phyloP scores from a whole-genome alignment of 2,329 filamentous ascomycete species.

The Hypoxylon sp. region DNA sequence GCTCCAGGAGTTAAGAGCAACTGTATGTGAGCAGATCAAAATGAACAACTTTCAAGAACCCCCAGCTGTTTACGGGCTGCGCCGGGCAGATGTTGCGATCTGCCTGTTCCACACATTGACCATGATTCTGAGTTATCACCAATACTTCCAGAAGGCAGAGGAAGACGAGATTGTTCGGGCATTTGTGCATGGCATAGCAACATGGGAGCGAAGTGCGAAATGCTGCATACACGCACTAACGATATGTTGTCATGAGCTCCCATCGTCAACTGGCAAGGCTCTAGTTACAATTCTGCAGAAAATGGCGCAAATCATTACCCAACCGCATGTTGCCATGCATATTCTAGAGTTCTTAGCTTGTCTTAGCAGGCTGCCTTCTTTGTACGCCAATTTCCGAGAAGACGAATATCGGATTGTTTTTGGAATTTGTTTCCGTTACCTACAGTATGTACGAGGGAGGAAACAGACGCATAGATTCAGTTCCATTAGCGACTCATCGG shows the following conservation, averaged over 20 bases:
- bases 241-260: slow-evolving; percentile 95
- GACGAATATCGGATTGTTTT: slow-evolving; percentile 96
- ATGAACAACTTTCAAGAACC: slow-evolving; percentile 85
- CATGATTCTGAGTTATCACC: slow-evolving; percentile 91
- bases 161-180: slow-evolving; percentile 90
- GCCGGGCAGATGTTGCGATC: slow-evolving; percentile 88
- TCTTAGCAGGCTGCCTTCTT: slow-evolving; percentile 84
- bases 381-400: slow-evolving; percentile 90
- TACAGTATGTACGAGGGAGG: slow-evolving; percentile 87
- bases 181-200: slow-evolving; percentile 87
- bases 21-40: slow-evolving; percentile 87
- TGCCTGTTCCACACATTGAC: slow-evolving; percentile 90
- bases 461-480: slow-evolving; percentile 64
- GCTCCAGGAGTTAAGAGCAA: slow-evolving; percentile 80
- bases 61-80: slow-evolving; percentile 81
- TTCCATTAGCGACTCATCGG: slow-evolving; percentile 61
- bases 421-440: slow-evolving; percentile 92
- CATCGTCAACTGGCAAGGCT: slow-evolving; percentile 86
- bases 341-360: slow-evolving; percentile 96
- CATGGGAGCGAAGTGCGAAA: slow-evolving; percentile 88
- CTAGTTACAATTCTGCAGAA: slow-evolving; percentile 89
- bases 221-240: slow-evolving; percentile 95
- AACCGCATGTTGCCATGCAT: slow-evolving; percentile 90
- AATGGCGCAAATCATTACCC: slow-evolving; percentile 97
- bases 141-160: slow-evolving; percentile 84